Conservation (phyloP, 805 yeast species). For the Metschnikowia aberdeeniae region DNA sequence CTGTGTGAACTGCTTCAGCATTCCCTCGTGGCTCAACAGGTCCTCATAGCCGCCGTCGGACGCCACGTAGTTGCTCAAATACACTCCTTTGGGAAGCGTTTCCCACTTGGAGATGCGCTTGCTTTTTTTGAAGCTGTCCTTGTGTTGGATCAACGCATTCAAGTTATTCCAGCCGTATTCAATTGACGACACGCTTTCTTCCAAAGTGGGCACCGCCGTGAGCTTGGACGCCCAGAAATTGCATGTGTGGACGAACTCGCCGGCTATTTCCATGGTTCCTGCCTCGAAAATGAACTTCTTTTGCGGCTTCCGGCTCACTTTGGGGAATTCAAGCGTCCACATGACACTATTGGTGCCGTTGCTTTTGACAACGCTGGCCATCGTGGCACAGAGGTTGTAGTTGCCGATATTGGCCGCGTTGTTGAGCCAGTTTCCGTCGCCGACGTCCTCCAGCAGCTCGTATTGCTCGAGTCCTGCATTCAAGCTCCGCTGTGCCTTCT, state of each 20-base stretch:
- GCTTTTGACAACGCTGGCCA: constrained; percentile 37
- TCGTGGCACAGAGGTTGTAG: constrained; percentile 49
- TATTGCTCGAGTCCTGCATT: constrained; percentile 21
- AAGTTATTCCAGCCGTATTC: constrained; percentile 77
- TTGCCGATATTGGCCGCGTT: constrained; percentile 56
- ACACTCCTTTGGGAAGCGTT: constrained; percentile 37
- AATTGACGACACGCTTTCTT: constrained; percentile 66
- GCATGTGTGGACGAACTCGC: constrained; percentile 68
- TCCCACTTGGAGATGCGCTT: constrained; percentile 43
- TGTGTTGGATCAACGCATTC: constrained; percentile 26
- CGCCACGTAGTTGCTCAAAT: constrained; percentile 30
- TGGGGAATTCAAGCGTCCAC: constrained; percentile 59
- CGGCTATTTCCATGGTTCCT: constrained; percentile 62
- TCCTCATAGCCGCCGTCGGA: constrained; percentile 19
- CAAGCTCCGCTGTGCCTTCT: constrained; percentile 18
- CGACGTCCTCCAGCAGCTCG: constrained; percentile 32
- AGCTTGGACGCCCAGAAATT: constrained; percentile 89
- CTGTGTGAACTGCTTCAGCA: constrained; percentile 42
- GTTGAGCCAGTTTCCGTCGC: constrained; percentile 69
- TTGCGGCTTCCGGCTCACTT: constrained; percentile 28
- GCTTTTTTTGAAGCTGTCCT: constrained; percentile 27
- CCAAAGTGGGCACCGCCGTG: constrained; percentile 69
- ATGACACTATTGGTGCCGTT: constrained; percentile 22
- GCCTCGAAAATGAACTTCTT: constrained; percentile 59
- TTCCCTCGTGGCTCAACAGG: constrained; percentile 28